Evolutionary conservation across 129 eudicot genomes (phyloP).

Genomic region (Helichrysum umbraculigerum): DNA sequence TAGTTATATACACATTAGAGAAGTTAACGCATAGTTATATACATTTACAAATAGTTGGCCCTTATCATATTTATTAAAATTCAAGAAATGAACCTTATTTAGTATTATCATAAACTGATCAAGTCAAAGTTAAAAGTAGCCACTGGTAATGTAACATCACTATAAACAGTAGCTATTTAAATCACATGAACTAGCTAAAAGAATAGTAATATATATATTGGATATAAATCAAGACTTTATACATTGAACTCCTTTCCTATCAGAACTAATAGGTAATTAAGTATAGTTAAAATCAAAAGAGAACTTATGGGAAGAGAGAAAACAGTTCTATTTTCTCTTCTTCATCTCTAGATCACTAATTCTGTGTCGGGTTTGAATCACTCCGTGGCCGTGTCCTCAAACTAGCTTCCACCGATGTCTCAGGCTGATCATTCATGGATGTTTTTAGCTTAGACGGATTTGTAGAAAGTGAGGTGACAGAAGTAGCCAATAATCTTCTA

Average conservation of each 20-base stretch:
- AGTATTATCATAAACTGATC: too few species aligned
- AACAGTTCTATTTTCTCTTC: constrained; percentile 32
- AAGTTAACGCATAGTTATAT: too few species aligned
- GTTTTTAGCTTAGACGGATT: constrained; percentile 33
- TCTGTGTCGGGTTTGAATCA: constrained; percentile 68
- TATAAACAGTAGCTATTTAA: background rate
- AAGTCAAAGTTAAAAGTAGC: too few species aligned
- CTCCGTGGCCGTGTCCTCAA: constrained; percentile 58
- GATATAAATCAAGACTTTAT: background rate
- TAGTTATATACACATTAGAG: too few species aligned
- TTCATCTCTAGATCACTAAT: constrained; percentile 41
- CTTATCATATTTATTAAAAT: too few species aligned
- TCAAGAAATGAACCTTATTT: too few species aligned
- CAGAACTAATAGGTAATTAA: background rate
- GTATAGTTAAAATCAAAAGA: constrained; percentile 16
- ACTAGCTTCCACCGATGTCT: constrained; percentile 46
- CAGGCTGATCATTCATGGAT: constrained; percentile 24
- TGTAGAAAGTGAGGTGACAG: constrained; percentile 31
- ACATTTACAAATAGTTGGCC: too few species aligned
- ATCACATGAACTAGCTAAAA: background rate
- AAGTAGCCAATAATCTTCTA: constrained; percentile 56
- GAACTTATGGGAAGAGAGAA: constrained; percentile 14
- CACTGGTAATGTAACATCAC: background rate
- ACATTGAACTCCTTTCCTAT: constrained; percentile 6
- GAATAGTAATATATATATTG: background rate